phyloP scores from a whole-genome alignment of 2,329 filamentous ascomycete genomes.

The Alternaria sp. region DNA sequence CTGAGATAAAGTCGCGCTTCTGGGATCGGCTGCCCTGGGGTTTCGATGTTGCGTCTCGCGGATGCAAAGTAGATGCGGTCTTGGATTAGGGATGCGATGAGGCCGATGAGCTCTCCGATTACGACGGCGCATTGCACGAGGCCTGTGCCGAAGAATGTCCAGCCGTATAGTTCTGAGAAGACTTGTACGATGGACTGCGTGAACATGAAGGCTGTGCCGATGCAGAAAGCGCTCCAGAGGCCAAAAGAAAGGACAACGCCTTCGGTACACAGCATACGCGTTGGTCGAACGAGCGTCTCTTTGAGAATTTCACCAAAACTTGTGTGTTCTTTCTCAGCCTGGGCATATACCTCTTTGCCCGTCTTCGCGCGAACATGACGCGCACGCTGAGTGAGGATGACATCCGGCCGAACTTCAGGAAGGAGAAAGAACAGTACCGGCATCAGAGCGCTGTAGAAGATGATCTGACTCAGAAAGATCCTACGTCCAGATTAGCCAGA shows the following conservation, averaged over 20 bases:
- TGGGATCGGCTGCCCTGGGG: slow-evolving; percentile 50
- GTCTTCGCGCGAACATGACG: slow-evolving; percentile 38
- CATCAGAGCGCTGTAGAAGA: slow-evolving; percentile 54
- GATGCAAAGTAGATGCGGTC: slow-evolving; percentile 52
- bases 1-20: slow-evolving; percentile 56
- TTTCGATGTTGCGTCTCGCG: slow-evolving; percentile 47
- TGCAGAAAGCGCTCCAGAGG: slow-evolving; percentile 57
- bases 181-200: slow-evolving; percentile 57
- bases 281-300: slow-evolving; percentile 47
- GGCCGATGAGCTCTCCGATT: slow-evolving; percentile 55
- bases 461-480: slow-evolving; percentile 56
- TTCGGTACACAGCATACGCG: slow-evolving; percentile 57
- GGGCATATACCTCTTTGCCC: slow-evolving; percentile 32
- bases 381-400: slow-evolving; percentile 53
- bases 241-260: slow-evolving; percentile 57
- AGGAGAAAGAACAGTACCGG: slow-evolving; percentile 52
- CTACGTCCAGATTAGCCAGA: slow-evolving; percentile 29
- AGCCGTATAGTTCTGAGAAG: slow-evolving; percentile 50
- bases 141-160: slow-evolving; percentile 52
- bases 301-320: slow-evolving; percentile 43
- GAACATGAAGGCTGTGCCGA: slow-evolving; percentile 58
- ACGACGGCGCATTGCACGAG: slow-evolving; percentile 55
- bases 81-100: slow-evolving; percentile 45
- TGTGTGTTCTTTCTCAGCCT: slow-evolving; percentile 45
- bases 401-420: slow-evolving; percentile 55